These are phyloP conservation scores for Fusarium sp. DNA, from an alignment of 2,329 filamentous ascomycete species.

Conservation along the genomic window DNA sequence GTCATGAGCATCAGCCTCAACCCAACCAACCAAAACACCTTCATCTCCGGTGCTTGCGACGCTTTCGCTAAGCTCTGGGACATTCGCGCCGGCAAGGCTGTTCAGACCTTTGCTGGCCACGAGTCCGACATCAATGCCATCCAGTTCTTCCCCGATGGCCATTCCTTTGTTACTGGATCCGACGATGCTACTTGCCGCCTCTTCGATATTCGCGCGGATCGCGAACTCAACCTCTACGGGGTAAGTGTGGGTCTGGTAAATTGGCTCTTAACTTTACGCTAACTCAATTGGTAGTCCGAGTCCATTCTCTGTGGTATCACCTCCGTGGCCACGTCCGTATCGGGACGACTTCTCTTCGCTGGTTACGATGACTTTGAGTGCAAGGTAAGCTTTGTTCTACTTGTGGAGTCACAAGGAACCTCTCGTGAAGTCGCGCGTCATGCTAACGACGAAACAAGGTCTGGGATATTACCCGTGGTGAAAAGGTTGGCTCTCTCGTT, in stretches of 20 bases:
- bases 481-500: slow-evolving; percentile 96
- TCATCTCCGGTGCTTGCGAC: slow-evolving; percentile 99
- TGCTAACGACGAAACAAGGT: slow-evolving; percentile 71
- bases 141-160: slow-evolving; percentile 98
- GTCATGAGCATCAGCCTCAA: slow-evolving; percentile 99
- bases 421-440: not conserved
- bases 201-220: slow-evolving; percentile 97
- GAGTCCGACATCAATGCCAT: slow-evolving; percentile 99
- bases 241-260: slow-evolving; percentile 61
- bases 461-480: slow-evolving; percentile 96
- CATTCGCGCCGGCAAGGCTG: slow-evolving; percentile 96
- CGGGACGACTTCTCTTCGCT: slow-evolving; percentile 93
- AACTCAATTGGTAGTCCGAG: slow-evolving; percentile 77
- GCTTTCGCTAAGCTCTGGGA: slow-evolving; percentile 99
- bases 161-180: slow-evolving; percentile 97
- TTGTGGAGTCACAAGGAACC: not conserved
- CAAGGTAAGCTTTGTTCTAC: slow-evolving; percentile 78
- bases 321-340: slow-evolving; percentile 97
- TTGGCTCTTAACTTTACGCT: slow-evolving; percentile 24
- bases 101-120: slow-evolving; percentile 98
- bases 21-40: slow-evolving; percentile 98
- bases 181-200: slow-evolving; percentile 97
- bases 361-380: slow-evolving; percentile 99
- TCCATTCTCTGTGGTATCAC: slow-evolving; percentile 98
- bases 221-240: slow-evolving; percentile 79